Evolutionary conservation across 129 eudicot genomes (phyloP).

Genomic region (Escallonia herrerae): DNA sequence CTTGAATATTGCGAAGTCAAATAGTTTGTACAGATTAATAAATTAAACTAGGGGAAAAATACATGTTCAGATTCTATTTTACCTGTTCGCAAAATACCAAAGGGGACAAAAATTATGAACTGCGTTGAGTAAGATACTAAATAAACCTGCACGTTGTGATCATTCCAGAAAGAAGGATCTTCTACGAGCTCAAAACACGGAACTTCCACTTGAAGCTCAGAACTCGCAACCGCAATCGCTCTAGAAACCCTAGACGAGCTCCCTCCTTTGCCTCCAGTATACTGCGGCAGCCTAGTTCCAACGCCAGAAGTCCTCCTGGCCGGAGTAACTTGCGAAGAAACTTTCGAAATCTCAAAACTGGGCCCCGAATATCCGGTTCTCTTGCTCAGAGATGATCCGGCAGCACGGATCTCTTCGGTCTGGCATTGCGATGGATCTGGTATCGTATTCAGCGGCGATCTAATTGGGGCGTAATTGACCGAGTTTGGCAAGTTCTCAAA

Average conservation of each 20-base stretch:
- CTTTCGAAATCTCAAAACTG: slow-evolving; percentile 8
- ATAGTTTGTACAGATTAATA: too few relatives aligned
- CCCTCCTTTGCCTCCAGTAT: slow-evolving; percentile 37
- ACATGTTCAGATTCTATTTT: too few relatives aligned
- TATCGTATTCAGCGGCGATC: slow-evolving; percentile 55
- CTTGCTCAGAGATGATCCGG: slow-evolving; percentile 3
- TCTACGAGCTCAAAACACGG: slow-evolving; percentile 63
- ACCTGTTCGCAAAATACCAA: too few relatives aligned
- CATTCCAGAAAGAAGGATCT: slow-evolving; percentile 74
- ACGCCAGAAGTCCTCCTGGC: slow-evolving; percentile 35
- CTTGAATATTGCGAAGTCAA: too few relatives aligned
- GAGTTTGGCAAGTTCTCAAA: slow-evolving; percentile 13
- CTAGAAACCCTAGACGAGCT: slow-evolving; percentile 49
- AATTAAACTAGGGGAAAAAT: too few relatives aligned
- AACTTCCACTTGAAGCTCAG: slow-evolving; percentile 34
- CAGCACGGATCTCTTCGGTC: slow-evolving; percentile 21
- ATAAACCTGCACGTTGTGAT: slow-evolving; percentile 88
- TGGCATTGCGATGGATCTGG: slow-evolving; percentile 62
- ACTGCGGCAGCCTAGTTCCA: slow-evolving; percentile 33
- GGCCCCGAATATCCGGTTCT: slow-evolving; percentile 23
- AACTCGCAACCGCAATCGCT: slow-evolving; percentile 24
- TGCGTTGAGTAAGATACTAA: background rate
- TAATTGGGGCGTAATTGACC: slow-evolving; percentile 15
- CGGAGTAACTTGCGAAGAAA: slow-evolving; percentile 50
- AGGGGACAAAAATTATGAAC: too few relatives aligned